A percentile compares a stretch with the other conserved stretches of the same genome.
Conservation (phyloP, 768 basidiomycete genomes). For the Podaxis carcinomalis region DNA sequence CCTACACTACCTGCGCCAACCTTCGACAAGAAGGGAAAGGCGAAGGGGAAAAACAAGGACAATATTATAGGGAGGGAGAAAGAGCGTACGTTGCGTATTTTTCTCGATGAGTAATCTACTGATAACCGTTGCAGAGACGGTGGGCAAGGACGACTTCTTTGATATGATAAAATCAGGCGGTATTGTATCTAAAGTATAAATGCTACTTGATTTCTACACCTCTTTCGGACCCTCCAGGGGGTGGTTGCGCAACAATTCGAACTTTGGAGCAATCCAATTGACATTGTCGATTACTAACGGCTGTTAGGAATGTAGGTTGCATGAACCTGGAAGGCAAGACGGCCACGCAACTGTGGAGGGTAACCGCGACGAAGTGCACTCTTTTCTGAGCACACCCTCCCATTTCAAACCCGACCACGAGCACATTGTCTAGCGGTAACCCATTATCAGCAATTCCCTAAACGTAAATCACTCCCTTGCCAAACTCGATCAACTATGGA, state of each 20-base stretch:
- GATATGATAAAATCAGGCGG: slow-evolving; percentile 81
- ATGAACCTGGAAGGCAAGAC: no score
- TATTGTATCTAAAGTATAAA: slow-evolving; percentile 65
- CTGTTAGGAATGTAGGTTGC: no score
- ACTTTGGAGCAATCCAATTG: background rate
- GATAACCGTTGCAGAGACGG: slow-evolving; percentile 33
- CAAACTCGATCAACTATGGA: background rate
- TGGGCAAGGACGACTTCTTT: slow-evolving; percentile 75
- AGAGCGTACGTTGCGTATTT: slow-evolving; percentile 39
- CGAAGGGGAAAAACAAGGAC: slow-evolving; percentile 51
- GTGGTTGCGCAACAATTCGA: background rate
- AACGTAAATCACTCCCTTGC: background rate
- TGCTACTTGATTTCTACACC: slow-evolving; percentile 12
- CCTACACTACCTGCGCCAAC: slow-evolving; percentile 66
- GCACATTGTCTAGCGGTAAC: background rate
- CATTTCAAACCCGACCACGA: no score
- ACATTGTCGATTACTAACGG: background rate
- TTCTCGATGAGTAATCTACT: background rate
- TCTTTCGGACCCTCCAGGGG: no score
- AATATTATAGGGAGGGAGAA: slow-evolving; percentile 50
- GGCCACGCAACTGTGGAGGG: no score
- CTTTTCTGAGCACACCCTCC: no score
- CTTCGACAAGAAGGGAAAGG: slow-evolving; percentile 43
- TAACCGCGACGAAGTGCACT: no score
- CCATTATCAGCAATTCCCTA: background rate